Conservation (phyloP, 176 grass and related monocot species). For the Eleusine coracana region DNA sequence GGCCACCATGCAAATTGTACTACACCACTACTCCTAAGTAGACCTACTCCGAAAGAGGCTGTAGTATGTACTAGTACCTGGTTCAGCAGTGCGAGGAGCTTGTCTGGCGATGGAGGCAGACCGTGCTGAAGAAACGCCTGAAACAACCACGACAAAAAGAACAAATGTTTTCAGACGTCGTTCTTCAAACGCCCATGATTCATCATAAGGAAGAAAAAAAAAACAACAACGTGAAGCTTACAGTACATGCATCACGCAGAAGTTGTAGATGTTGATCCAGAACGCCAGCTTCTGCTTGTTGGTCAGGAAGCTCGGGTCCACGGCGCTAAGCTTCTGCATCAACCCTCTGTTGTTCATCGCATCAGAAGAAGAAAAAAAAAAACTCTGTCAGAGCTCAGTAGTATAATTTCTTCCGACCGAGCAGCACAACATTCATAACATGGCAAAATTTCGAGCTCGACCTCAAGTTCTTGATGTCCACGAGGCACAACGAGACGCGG, state of each 20-base stretch:
- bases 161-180: background rate
- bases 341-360: conserved; percentile 49
- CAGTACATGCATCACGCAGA: conserved; percentile 95
- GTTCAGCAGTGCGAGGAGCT: conserved; percentile 70
- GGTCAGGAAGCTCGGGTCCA: conserved; percentile 62
- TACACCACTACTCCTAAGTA: too few species aligned
- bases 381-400: background rate
- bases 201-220: background rate
- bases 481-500: conserved; percentile 50
- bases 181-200: background rate
- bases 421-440: too few species aligned
- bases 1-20: background rate
- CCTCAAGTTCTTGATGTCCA: conserved; percentile 79
- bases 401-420: too few species aligned
- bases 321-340: conserved; percentile 62
- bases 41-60: background rate
- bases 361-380: background rate
- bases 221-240: conserved; percentile 1
- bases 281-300: conserved; percentile 96
- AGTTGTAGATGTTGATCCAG: conserved; percentile 98
- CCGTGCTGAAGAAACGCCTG: conserved; percentile 92
- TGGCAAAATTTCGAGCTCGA: background rate
- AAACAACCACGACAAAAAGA: conserved; percentile 2
- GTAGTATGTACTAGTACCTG: conserved; percentile 40
- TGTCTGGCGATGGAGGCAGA: conserved; percentile 72